Percentiles rank a stretch among this genome's conserved stretches.
These are phyloP conservation scores for Melastoma candidum DNA, from an alignment of 441 rosid genomes.

Conservation along the genomic window DNA sequence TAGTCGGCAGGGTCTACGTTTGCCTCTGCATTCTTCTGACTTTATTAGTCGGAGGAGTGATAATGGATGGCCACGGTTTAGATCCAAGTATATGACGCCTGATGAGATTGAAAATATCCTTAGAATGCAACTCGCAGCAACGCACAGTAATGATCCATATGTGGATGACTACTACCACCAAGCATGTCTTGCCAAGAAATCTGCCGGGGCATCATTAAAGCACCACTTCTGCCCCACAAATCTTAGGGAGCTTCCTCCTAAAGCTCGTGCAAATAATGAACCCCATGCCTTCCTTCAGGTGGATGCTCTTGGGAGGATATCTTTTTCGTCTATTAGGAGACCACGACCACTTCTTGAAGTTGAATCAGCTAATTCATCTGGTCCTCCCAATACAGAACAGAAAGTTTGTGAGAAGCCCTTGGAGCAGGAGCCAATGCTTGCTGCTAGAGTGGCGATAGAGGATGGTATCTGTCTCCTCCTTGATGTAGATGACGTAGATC, in stretches of 20 bases:
- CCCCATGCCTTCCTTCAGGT: conserved; percentile 92
- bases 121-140: conserved; percentile 81
- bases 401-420: conserved; percentile 64
- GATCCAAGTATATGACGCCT: conserved; percentile 72
- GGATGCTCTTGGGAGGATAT: conserved; percentile 87
- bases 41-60: conserved; percentile 30
- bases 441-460: conserved; percentile 87
- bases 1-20: conserved; percentile 46
- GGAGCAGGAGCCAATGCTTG: conserved; percentile 95
- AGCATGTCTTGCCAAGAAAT: conserved; percentile 74
- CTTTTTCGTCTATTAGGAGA: conserved; percentile 89
- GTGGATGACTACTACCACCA: conserved; percentile 92
- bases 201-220: conserved; percentile 55
- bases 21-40: conserved; percentile 49
- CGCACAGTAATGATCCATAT: conserved; percentile 88
- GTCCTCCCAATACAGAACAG: conserved; percentile 31
- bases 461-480: conserved; percentile 83
- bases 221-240: conserved; percentile 85
- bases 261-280: conserved; percentile 57
- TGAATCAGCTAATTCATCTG: conserved; percentile 55
- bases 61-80: conserved; percentile 55
- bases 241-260: conserved; percentile 70
- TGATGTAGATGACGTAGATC: conserved; percentile 86
- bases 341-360: conserved; percentile 96
- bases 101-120: conserved; percentile 75